phyloP scores from a whole-genome alignment of 2,329 filamentous ascomycete genomes.

The Alternaria postmessia region DNA sequence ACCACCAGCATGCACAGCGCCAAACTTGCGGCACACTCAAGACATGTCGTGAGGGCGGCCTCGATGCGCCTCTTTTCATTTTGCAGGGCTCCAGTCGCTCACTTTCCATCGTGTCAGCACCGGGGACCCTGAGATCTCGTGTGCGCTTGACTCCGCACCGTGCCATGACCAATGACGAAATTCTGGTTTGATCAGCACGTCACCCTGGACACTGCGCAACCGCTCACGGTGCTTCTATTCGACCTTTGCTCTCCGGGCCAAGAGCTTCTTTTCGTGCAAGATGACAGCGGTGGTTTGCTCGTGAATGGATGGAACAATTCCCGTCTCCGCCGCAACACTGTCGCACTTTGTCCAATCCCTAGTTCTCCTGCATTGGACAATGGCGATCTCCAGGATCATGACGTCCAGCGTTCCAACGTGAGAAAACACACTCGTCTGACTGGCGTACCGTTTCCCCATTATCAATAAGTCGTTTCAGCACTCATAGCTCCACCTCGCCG shows the following conservation, averaged over 20 bases:
- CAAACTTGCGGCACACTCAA: not conserved
- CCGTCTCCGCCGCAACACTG: constrained; percentile 10
- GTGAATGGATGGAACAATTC: constrained; percentile 12
- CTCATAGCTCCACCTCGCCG: constrained; percentile 20
- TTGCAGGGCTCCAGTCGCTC: not conserved
- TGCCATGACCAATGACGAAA: constrained; percentile 17
- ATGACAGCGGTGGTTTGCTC: not conserved
- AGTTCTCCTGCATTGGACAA: constrained; percentile 19
- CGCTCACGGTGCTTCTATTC: constrained; percentile 22
- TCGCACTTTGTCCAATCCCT: constrained; percentile 12
- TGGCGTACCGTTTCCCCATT: constrained; percentile 18
- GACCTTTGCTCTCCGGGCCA: constrained; percentile 21
- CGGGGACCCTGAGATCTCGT: not conserved
- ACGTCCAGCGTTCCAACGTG: constrained; percentile 26
- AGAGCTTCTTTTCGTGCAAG: constrained; percentile 14
- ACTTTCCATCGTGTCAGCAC: not conserved
- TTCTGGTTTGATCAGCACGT: constrained; percentile 32
- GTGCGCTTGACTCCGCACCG: constrained; percentile 4
- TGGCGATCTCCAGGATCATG: constrained; percentile 33
- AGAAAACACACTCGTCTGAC: constrained; percentile 16
- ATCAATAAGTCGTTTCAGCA: constrained; percentile 18
- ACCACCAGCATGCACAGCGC: not conserved
- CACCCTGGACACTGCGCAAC: constrained; percentile 20
- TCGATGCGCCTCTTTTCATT: too few relatives aligned
- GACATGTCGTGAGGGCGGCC: not conserved